phyloP scores from a whole-genome alignment of 352 stramenopile genomes.

The Peronospora destructor region DNA sequence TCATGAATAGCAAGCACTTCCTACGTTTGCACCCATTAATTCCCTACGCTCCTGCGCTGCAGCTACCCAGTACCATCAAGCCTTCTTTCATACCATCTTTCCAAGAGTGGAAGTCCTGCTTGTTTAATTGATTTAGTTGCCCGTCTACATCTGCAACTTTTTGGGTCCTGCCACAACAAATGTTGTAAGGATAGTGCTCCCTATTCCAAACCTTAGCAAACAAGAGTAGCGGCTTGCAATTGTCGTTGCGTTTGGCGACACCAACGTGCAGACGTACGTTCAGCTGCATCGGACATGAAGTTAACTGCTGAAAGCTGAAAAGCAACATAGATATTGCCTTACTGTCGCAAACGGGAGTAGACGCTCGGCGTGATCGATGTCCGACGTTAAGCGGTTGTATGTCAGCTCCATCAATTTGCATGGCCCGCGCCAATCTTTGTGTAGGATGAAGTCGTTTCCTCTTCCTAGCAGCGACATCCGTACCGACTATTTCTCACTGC shows the following conservation, averaged over 20 bases:
- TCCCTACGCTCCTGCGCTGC: not conserved
- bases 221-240: constrained; percentile 62
- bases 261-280: constrained; percentile 46
- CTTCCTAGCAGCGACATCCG: constrained; percentile 1
- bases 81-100: constrained; percentile 44
- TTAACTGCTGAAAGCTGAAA: not conserved
- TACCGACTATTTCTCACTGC: constrained; percentile 57
- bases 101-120: constrained; percentile 48
- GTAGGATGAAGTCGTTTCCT: constrained; percentile 30
- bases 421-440: constrained; percentile 67
- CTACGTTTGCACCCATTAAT: not conserved
- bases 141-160: constrained; percentile 52
- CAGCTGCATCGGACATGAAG: constrained; percentile 22
- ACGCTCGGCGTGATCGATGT: constrained; percentile 53
- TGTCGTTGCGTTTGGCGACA: constrained; percentile 44
- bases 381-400: constrained; percentile 54
- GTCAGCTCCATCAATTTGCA: constrained; percentile 75
- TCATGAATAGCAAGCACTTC: constrained; percentile 9
- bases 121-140: constrained; percentile 54
- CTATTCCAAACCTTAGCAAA: constrained; percentile 34
- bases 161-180: constrained; percentile 34
- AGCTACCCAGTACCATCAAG: not conserved
- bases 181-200: not conserved
- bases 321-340: constrained; percentile 5
- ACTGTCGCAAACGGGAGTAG: constrained; percentile 50